phyloP scores from a whole-genome alignment of 2,329 filamentous ascomycete genomes.

The Hypoxylon sp. region DNA sequence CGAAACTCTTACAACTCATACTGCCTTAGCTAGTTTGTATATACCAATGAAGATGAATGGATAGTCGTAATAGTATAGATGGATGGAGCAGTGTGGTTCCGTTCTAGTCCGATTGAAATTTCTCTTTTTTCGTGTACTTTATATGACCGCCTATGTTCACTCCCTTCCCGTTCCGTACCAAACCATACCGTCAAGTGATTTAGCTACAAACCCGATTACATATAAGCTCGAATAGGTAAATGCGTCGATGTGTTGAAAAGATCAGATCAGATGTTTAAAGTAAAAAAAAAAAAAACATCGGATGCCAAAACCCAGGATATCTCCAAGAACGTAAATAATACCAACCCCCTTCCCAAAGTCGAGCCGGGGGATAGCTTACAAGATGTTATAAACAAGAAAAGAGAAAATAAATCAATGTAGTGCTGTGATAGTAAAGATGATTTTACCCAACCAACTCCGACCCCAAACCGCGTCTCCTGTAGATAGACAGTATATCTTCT shows the following conservation, averaged over 20 bases:
- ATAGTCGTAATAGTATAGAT: constrained; percentile 1
- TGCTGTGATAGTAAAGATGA: constrained; percentile 13
- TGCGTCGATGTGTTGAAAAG: constrained; percentile 17
- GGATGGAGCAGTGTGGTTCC: constrained; percentile 21
- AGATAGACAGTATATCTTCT: constrained; percentile 30
- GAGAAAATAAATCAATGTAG: constrained; percentile 24
- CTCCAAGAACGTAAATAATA: constrained; percentile 39
- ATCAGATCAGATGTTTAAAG: constrained; percentile 16
- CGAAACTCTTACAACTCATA: neutral
- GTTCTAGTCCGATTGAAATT: constrained; percentile 34
- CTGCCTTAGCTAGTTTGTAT: neutral
- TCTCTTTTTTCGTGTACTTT: constrained; percentile 32
- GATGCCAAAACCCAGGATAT: constrained; percentile 40
- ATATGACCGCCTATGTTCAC: constrained; percentile 34
- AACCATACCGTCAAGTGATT: neutral
- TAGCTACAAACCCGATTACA: constrained; percentile 33
- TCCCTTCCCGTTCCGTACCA: constrained; percentile 16
- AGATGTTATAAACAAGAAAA: constrained; percentile 46
- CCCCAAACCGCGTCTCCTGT: constrained; percentile 39
- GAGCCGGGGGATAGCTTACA: constrained; percentile 4
- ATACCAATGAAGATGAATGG: constrained; percentile 1
- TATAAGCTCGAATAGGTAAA: constrained; percentile 13
- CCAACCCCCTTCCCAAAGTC: constrained; percentile 4
- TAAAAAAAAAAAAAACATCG: constrained; percentile 5
- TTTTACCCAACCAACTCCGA: constrained; percentile 43